Conservation (phyloP, 2,329 filamentous ascomycete genomes). For the Sarocladium oryzae region DNA sequence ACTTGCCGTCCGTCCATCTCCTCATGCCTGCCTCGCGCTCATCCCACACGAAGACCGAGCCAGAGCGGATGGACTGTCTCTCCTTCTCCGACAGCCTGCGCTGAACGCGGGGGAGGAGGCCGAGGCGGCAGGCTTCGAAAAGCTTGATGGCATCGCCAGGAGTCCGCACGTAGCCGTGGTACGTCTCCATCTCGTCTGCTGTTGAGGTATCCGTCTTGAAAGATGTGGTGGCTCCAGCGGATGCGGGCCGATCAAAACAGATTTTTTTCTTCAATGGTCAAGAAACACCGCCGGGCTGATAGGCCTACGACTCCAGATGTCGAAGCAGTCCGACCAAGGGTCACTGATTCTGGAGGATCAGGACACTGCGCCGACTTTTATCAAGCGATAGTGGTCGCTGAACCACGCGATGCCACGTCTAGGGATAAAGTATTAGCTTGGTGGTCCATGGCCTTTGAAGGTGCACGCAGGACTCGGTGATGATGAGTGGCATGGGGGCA, state of each 20-base stretch:
- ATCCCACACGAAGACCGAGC: constrained; percentile 99
- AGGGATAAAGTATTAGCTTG: too few species aligned
- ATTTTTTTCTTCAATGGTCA: background rate
- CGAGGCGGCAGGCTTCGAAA: constrained; percentile 93
- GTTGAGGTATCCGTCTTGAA: constrained; percentile 13
- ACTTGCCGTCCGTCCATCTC: constrained; percentile 97
- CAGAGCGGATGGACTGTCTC: constrained; percentile 88
- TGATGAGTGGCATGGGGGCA: background rate
- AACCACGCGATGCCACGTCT: too few species aligned
- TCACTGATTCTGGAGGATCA: too few species aligned
- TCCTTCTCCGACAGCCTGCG: constrained; percentile 93
- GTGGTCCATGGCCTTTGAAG: too few species aligned
- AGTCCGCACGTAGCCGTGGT: constrained; percentile 90
- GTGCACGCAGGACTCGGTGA: too few species aligned
- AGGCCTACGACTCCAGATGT: too few species aligned
- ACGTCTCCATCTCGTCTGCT: constrained; percentile 76
- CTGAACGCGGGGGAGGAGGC: constrained; percentile 85
- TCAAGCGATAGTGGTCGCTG: too few species aligned
- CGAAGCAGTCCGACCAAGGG: too few species aligned
- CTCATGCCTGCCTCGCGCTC: constrained; percentile 97
- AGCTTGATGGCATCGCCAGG: constrained; percentile 94
- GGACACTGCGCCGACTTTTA: too few species aligned
- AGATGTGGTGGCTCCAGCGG: constrained; percentile 8
- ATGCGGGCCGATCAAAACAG: constrained; percentile 8
- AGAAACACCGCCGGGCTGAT: too few species aligned